Evolutionary conservation across 805 yeast genomes (phyloP).

Genomic region (Kluyveromyces lactis): DNA sequence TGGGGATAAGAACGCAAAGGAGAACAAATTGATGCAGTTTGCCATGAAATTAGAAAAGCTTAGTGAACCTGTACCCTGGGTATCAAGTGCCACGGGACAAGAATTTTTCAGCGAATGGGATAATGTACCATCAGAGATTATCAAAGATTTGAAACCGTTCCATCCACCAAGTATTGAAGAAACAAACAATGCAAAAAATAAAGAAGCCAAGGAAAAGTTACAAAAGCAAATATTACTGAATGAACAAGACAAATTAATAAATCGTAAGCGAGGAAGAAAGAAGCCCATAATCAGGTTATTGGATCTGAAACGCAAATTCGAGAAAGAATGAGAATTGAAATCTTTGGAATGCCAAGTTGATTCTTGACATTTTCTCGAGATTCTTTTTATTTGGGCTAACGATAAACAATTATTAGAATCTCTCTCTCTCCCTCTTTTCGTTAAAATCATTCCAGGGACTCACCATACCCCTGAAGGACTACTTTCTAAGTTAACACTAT

Average conservation of each 20-base stretch:
- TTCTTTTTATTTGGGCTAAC: no score
- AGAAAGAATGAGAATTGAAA: not conserved
- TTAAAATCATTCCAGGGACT: no score
- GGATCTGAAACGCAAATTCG: constrained; percentile 14
- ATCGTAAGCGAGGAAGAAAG: constrained; percentile 22
- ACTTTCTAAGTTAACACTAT: no score
- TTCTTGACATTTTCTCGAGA: no score
- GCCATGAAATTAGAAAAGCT: constrained; percentile 25
- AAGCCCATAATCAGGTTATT: constrained; percentile 22
- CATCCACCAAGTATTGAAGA: constrained; percentile 20
- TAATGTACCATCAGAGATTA: constrained; percentile 25
- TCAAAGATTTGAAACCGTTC: constrained; percentile 27
- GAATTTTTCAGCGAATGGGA: constrained; percentile 31
- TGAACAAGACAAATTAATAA: constrained; percentile 16
- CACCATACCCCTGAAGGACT: no score
- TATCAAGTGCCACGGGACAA: constrained; percentile 30
- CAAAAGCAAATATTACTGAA: constrained; percentile 12
- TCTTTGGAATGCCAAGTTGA: no score
- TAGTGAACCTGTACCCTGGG: constrained; percentile 28
- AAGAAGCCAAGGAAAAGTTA: constrained; percentile 8
- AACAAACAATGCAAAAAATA: constrained; percentile 4
- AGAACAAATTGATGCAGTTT: constrained; percentile 21
- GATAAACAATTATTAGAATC: no score
- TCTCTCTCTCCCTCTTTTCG: no score
- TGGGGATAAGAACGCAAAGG: constrained; percentile 9